Conservation (phyloP, 2,329 filamentous ascomycete species). For the Aureobasidium namibiae region DNA sequence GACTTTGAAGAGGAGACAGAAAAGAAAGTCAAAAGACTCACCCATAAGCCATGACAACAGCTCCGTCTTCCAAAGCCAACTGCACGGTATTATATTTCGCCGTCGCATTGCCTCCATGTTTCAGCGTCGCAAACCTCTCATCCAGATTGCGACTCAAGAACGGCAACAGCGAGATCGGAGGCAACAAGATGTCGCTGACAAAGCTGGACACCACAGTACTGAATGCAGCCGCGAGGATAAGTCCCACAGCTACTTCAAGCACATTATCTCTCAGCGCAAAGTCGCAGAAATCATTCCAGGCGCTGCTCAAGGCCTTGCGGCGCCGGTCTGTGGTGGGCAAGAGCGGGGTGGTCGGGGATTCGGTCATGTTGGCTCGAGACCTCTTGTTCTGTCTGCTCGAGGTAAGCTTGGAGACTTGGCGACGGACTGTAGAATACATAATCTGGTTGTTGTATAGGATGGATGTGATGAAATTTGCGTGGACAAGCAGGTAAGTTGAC, state of each 20-base stretch:
- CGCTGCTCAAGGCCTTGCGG: slow-evolving; percentile 28
- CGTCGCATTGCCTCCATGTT: slow-evolving; percentile 44
- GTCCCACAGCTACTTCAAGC: slow-evolving; percentile 64
- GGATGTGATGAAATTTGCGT: neutral
- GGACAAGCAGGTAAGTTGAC: neutral
- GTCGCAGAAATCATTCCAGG: slow-evolving; percentile 57
- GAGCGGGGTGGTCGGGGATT: neutral
- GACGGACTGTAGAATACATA: no score
- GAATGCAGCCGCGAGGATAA: slow-evolving; percentile 65
- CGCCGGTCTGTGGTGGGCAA: neutral
- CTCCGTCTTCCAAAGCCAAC: slow-evolving; percentile 62
- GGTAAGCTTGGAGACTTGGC: neutral
- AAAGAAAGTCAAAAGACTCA: slow-evolving; percentile 21
- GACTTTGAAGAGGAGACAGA: neutral
- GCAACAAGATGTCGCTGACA: slow-evolving; percentile 62
- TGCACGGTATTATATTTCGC: slow-evolving; percentile 61
- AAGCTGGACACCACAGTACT: slow-evolving; percentile 64
- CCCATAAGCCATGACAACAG: slow-evolving; percentile 65
- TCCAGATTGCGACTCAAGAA: slow-evolving; percentile 64
- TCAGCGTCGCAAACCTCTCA: slow-evolving; percentile 63
- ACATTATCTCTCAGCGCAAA: slow-evolving; percentile 70
- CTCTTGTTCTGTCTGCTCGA: neutral
- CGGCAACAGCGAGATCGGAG: slow-evolving; percentile 59
- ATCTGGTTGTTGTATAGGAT: no score
- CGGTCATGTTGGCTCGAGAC: neutral